Evolutionary conservation across 108 stramenopile genomes (phyloP).

Genomic region (Skeletonema costatum): DNA sequence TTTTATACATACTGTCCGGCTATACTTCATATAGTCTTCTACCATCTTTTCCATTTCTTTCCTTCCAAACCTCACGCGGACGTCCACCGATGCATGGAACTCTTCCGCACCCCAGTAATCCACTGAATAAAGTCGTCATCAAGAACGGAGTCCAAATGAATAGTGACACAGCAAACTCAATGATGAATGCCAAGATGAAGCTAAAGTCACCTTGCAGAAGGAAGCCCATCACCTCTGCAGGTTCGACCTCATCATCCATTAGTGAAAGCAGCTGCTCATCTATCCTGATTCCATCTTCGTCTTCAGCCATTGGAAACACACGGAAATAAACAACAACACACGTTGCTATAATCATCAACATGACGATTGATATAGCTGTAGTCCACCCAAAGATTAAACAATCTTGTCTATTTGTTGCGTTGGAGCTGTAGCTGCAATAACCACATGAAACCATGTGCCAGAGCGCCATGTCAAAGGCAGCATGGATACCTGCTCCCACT

Average conservation of each 20-base stretch:
- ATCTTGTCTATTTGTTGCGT: neutral
- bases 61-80: conserved; percentile 18
- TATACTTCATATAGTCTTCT: no score
- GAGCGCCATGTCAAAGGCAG: conserved; percentile 34
- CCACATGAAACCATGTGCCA: conserved; percentile 48
- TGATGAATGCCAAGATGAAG: conserved; percentile 38
- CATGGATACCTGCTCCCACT: conserved; percentile 23
- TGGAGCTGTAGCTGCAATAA: conserved; percentile 2
- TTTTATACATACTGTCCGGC: no score
- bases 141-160: conserved; percentile 47
- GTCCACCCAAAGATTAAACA: conserved; percentile 20
- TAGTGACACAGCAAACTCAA: conserved; percentile 35
- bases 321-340: conserved; percentile 22
- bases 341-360: conserved; percentile 15
- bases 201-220: conserved; percentile 19
- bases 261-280: no score
- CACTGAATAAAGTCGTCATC: conserved; percentile 34
- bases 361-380: conserved; percentile 29
- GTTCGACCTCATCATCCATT: neutral
- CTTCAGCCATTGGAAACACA: conserved; percentile 15
- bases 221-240: neutral
- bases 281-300: neutral
- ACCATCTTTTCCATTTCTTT: neutral
- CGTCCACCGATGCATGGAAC: conserved; percentile 49
- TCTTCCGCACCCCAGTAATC: conserved; percentile 43